A percentile compares a stretch with the other conserved stretches of the same genome.
phyloP scores from a whole-genome alignment of 306 rosid genomes.

The Sicyos baderoa region DNA sequence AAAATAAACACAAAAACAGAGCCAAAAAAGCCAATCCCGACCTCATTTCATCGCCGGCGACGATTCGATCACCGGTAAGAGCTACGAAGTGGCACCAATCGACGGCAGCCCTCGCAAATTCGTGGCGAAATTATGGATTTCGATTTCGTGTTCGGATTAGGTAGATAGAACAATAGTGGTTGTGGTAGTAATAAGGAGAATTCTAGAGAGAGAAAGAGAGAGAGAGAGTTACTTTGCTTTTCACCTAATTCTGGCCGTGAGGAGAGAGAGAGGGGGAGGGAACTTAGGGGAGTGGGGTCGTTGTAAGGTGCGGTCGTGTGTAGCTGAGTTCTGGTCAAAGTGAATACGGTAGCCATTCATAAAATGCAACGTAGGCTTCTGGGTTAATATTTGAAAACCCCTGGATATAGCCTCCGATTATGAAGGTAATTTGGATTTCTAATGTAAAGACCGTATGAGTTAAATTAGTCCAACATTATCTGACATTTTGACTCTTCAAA shows the following conservation, averaged over 20 bases:
- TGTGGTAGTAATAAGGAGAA: constrained; percentile 27
- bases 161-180: constrained; percentile 45
- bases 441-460: background rate
- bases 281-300: background rate
- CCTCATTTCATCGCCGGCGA: background rate
- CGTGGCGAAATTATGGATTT: constrained; percentile 1
- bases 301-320: constrained; percentile 27
- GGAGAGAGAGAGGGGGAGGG: constrained; percentile 19
- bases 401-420: constrained; percentile 23
- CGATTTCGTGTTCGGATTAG: constrained; percentile 44
- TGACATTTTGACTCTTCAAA: background rate
- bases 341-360: constrained; percentile 4
- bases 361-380: constrained; percentile 26
- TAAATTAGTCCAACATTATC: background rate
- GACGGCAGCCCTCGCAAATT: background rate
- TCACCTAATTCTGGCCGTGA: constrained; percentile 51
- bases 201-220: constrained; percentile 22
- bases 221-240: constrained; percentile 41
- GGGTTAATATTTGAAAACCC: constrained; percentile 10
- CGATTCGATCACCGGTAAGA: constrained; percentile 13
- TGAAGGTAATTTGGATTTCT: constrained; percentile 4
- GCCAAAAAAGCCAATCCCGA: constrained; percentile 17
- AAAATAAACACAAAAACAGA: background rate
- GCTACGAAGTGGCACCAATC: constrained; percentile 4
- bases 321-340: constrained; percentile 32